Evolutionary conservation across 495 filamentous ascomycete genomes (phyloP), one percentile per base, ranked within the genome.

Genomic region (Aspergillus indologenus): DNA sequence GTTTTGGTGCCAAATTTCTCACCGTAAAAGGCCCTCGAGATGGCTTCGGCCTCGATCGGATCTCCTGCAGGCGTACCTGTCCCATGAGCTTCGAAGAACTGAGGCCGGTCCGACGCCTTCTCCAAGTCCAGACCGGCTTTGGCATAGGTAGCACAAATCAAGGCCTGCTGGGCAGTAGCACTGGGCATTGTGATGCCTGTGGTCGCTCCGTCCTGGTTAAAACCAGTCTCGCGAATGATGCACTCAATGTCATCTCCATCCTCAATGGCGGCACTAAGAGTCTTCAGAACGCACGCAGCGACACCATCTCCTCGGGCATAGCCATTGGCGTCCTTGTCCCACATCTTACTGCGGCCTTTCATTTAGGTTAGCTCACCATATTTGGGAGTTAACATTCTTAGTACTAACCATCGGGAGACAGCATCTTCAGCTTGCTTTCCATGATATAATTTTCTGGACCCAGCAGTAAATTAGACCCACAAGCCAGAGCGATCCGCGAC

Each of bases 271-370:
- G 60, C 60, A 23, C 58, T 62, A 9, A 79, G 49, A 7, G 49
- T 59, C 54, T 80, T 80, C 1, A 81, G 51, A 4, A 80, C 53
- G 0, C 80, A 53, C 14, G 65, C 67, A 7, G 70, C 75, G 3
- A 76, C 56, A 1, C 78, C 79, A 5, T 81, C 79, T 5, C 78
- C 79, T 5, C 77, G 70, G 0, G 68, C 76, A 34, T 79, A 81
- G 0, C 78, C 79, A 59, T 80, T 60, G 0, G 74, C 79, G 21
- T 40, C 53, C 0, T 52, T 49, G 57, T 81, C 78, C 72, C 72
- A 81, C 72, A 76, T 77, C n/a, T n/a, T n/a, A n/a, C n/a, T n/a
- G n/a, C n/a, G n/a, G n/a, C n/a, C n/a, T n/a, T n/a, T n/a, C n/a
- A n/a, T n/a, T n/a, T n/a, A n/a, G n/a, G n/a, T n/a, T n/a, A n/a